Evolutionary conservation across 768 basidiomycete genomes (phyloP).

Genomic region (Collybia sp.): DNA sequence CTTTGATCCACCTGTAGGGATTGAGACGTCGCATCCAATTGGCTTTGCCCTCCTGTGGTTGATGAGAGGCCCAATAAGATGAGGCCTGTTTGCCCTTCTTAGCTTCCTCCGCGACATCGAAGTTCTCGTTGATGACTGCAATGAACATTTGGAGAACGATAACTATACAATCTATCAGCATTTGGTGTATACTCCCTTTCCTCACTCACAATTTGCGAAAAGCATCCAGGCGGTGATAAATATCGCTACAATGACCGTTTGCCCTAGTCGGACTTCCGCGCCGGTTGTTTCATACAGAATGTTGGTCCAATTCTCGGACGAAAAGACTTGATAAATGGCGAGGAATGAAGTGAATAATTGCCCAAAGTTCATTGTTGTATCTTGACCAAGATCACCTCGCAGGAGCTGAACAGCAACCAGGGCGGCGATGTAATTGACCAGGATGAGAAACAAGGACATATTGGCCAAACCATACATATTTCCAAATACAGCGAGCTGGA

Average conservation of each 20-base stretch:
- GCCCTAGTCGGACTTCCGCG: conserved; percentile 61
- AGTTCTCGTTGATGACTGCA: conserved; percentile 96
- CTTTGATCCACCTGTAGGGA: conserved; percentile 81
- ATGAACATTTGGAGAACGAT: conserved; percentile 95
- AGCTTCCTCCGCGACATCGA: conserved; percentile 85
- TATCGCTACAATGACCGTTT: conserved; percentile 63
- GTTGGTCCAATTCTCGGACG: conserved; percentile 93
- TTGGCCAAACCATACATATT: conserved; percentile 88
- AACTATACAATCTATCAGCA: conserved; percentile 40
- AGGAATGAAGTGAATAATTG: conserved; percentile 83
- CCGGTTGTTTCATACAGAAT: conserved; percentile 58
- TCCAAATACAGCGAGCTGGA: conserved; percentile 81
- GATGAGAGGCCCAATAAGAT: conserved; percentile 57
- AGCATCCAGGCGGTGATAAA: conserved; percentile 84
- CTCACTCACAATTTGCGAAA: conserved; percentile 80
- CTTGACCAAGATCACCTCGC: conserved; percentile 68
- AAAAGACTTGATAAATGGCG: conserved; percentile 84
- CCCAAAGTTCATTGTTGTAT: conserved; percentile 65
- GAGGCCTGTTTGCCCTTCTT: conserved; percentile 81
- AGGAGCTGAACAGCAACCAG: conserved; percentile 81
- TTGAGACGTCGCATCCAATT: conserved; percentile 77
- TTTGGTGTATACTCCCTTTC: background rate
- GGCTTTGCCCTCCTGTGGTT: conserved; percentile 41
- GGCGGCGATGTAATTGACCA: conserved; percentile 84
- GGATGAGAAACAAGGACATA: conserved; percentile 86